Evolutionary conservation across 2,329 filamentous ascomycete species (phyloP).

Genomic region (Neurospora crassa): DNA sequence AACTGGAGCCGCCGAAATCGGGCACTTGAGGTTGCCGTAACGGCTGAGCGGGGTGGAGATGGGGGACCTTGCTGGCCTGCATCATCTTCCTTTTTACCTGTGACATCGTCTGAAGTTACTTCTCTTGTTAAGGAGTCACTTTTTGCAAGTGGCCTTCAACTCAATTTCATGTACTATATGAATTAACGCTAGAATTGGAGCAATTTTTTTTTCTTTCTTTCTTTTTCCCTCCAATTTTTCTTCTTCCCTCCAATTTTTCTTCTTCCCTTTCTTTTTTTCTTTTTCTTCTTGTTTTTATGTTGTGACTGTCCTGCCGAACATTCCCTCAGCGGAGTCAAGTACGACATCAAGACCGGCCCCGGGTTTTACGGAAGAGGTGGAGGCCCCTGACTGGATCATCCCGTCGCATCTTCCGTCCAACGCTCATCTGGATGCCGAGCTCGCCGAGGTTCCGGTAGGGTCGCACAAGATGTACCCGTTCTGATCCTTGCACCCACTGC

Average conservation of each 20-base stretch:
- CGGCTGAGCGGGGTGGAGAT: too few species aligned
- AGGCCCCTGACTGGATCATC: not conserved
- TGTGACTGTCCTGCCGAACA: too few species aligned
- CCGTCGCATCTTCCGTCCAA: not conserved
- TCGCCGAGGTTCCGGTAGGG: not conserved
- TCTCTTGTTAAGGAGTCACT: not conserved
- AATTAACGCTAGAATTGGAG: too few species aligned
- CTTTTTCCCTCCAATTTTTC: too few species aligned
- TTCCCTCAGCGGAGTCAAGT: not conserved
- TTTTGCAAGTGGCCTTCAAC: too few species aligned
- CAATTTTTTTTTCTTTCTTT: too few species aligned
- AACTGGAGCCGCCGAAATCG: not conserved
- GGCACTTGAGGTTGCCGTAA: too few species aligned
- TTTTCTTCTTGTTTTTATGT: too few species aligned
- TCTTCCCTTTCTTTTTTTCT: too few species aligned
- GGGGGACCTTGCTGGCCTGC: not conserved
- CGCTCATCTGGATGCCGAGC: not conserved
- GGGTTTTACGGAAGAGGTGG: not conserved
- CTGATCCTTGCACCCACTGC: not conserved
- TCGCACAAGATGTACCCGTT: not conserved
- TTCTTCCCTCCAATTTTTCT: too few species aligned
- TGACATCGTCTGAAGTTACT: not conserved
- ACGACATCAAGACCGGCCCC: not conserved
- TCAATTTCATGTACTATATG: too few species aligned
- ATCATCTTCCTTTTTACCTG: not conserved